phyloP scores from a whole-genome alignment of 139 green algal species.

The Chlorella sp. region DNA sequence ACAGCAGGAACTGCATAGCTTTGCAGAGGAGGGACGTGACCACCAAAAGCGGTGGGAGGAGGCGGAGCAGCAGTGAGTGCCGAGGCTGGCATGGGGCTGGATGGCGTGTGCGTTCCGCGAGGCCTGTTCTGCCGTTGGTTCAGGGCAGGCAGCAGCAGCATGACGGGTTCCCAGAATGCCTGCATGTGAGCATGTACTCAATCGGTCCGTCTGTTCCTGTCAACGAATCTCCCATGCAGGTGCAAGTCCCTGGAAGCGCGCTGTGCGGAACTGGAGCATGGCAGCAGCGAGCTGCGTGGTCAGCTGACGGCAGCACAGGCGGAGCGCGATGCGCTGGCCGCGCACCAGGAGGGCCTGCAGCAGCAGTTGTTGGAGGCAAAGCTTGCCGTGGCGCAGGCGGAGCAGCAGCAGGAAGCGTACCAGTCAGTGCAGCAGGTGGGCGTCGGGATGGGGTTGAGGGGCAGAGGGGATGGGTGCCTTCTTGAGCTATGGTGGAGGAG shows the following conservation, averaged over 20 bases:
- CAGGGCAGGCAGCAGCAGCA: not conserved
- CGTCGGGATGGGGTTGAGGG: not conserved
- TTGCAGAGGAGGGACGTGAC: conserved; percentile 10
- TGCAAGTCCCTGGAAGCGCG: not conserved
- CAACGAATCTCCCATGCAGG: not conserved
- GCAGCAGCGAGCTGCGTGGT: not conserved
- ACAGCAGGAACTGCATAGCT: conserved; percentile 37
- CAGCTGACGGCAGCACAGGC: conserved; percentile 21
- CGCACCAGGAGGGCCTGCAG: not conserved
- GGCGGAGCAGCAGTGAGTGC: conserved; percentile 9
- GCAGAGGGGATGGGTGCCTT: not conserved
- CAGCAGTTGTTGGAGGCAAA: not conserved
- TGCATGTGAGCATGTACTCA: not conserved
- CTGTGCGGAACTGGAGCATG: conserved; percentile 6
- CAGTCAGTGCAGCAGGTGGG: conserved; percentile 30
- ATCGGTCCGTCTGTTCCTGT: not conserved
- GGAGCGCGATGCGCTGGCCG: not conserved
- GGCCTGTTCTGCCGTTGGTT: not conserved
- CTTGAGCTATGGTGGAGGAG: not conserved
- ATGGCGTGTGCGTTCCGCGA: not conserved
- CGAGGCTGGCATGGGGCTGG: not conserved
- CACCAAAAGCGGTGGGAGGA: not conserved
- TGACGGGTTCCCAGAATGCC: not conserved
- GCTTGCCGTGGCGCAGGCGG: conserved; percentile 7
- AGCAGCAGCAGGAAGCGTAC: conserved; percentile 27